Base-by-base conservation (phyloP, 148 eudicot species). In the Camellia sinensis region DNA sequence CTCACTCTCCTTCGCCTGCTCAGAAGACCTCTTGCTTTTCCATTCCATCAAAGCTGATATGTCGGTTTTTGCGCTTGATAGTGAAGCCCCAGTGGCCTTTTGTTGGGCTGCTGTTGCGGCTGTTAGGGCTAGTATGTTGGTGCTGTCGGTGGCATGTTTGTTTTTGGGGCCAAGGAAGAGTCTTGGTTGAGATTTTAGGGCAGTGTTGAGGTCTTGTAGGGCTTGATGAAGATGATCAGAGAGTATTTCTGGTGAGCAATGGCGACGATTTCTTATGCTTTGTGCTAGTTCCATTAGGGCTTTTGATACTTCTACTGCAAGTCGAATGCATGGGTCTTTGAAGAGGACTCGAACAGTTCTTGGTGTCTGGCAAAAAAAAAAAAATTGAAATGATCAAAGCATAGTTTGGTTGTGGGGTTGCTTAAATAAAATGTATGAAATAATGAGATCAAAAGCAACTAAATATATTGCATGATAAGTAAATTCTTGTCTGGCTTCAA, bases 141-240 rank as follows among this genome's bases (percentile, higher is more conserved):
- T 68, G 54, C 78, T 45, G 77, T 82, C 78, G 67, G 78, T 68
- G 54, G 80, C 17, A 82, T 82, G 78, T 78, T 81, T 78, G 8
- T 68, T 75, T 72, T 83, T 83, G 43, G 91, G 89, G 45, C 92
- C 89, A 17, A 94, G 91, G 86, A 92, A 94, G 76, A 94, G 97
- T 6, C 87, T 81, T 11, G 98, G 98, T 74, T 94, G 98, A 37
- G 98, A 89, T 64, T 91, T 92, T 7, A 94, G 65, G 66, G 98
- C 94, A 3, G 89, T 84, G 86, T 94, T 91, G 21, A 94, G 98
- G 86, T 91, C 94, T 57, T 88, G 89, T 18, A 94, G 64, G 56
- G 97, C 92, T 74, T 92, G 83, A 66, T 94, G 94, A 43, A 94
- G 97, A 78, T 90, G 92, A 73, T 94, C 93, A 3, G 97, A 91